A percentile compares a stretch with the other conserved stretches of the same genome.
Conservation (phyloP, 2,329 filamentous ascomycete genomes). For the Stachybotrys elegans region DNA sequence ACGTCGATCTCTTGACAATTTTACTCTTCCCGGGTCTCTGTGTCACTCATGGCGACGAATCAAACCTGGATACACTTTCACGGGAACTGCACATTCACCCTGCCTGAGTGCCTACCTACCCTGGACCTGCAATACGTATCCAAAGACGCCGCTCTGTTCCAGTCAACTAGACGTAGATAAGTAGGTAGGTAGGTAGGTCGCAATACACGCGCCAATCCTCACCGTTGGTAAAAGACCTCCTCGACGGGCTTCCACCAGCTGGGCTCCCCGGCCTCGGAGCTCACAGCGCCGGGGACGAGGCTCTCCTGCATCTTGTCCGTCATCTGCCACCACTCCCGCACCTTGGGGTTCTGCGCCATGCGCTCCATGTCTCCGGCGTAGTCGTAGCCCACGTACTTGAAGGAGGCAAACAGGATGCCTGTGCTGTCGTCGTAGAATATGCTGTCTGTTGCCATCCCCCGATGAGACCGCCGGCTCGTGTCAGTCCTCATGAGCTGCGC, state of each 20-base stretch:
- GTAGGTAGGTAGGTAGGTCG: too few species aligned
- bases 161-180: too few species aligned
- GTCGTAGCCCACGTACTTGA: slow-evolving; percentile 73
- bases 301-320: slow-evolving; percentile 71
- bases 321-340: slow-evolving; percentile 76
- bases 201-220: too few species aligned
- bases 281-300: slow-evolving; percentile 53
- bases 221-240: slow-evolving; percentile 62
- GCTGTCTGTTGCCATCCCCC: slow-evolving; percentile 47
- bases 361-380: slow-evolving; percentile 70
- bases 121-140: too few species aligned
- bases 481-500: too few species aligned
- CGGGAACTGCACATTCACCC: too few species aligned
- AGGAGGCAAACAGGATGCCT: slow-evolving; percentile 65
- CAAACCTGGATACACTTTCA: too few species aligned
- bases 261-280: slow-evolving; percentile 54
- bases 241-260: slow-evolving; percentile 65
- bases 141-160: too few species aligned
- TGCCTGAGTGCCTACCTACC: too few species aligned
- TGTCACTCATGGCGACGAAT: too few species aligned
- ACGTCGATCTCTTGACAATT: too few species aligned
- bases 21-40: too few species aligned
- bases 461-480: not conserved
- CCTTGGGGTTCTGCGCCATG: slow-evolving; percentile 68
- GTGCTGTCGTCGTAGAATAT: slow-evolving; percentile 64